A percentile compares a stretch with the other conserved stretches of the same genome.
Conservation (phyloP, 768 basidiomycete species). For the Termitomyces sp. region DNA sequence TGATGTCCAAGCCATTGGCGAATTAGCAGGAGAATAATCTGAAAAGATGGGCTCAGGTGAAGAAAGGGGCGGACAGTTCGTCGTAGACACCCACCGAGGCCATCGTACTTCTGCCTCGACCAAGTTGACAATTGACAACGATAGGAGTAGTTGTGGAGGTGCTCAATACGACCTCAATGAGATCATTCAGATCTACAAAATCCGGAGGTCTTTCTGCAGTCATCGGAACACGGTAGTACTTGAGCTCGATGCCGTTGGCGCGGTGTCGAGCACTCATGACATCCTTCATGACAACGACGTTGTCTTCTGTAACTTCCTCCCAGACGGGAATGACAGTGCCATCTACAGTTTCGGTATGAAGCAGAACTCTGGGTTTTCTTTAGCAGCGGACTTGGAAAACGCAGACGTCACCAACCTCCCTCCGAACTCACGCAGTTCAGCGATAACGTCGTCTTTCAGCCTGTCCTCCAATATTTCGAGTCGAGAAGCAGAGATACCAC, state of each 20-base stretch:
- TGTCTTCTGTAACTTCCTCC: conserved; percentile 76
- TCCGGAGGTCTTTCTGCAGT: conserved; percentile 86
- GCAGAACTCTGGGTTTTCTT: conserved; percentile 51
- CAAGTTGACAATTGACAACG: conserved; percentile 94
- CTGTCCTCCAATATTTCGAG: conserved; percentile 90
- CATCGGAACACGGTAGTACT: conserved; percentile 85
- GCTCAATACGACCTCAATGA: conserved; percentile 75
- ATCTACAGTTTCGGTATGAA: conserved; percentile 86
- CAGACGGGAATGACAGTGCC: conserved; percentile 91
- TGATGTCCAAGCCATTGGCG: conserved; percentile 72
- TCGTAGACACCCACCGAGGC: conserved; percentile 58
- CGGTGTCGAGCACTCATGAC: conserved; percentile 67
- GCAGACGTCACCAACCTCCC: conserved; percentile 53
- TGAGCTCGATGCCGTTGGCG: conserved; percentile 54
- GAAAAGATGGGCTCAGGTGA: not conserved
- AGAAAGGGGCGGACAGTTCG: not conserved
- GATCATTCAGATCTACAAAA: conserved; percentile 66
- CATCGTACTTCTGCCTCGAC: conserved; percentile 85
- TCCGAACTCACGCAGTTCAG: conserved; percentile 79
- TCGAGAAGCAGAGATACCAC: conserved; percentile 88
- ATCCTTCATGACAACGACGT: conserved; percentile 83
- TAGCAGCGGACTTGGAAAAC: not conserved
- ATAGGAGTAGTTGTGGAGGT: conserved; percentile 72
- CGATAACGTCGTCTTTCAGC: conserved; percentile 80
- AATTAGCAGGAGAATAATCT: conserved; percentile 82